Evolutionary conservation across 1,139 yeast genomes (phyloP), one percentile per base, ranked within the genome.

Genomic region (Petasospora rhodanensis): DNA sequence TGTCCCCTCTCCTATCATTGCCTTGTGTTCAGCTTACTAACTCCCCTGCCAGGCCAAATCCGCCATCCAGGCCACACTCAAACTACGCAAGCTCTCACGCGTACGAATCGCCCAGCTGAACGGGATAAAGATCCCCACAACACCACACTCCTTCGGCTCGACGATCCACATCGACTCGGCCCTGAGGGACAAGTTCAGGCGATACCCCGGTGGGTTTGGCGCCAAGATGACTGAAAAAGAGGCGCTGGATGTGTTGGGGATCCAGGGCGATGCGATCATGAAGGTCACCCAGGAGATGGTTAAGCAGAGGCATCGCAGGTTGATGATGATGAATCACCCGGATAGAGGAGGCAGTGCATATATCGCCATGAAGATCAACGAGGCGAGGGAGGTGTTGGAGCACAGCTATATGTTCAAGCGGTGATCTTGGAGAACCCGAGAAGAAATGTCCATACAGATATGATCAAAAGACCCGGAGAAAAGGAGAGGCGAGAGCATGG

Each of bases 261-360:
- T 78, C 11, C 66, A 63, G 31, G 72, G 70, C 2, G 61, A 66
- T 28, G 81, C 76, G 30, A 73, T 76, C 26, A 41, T 73, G 40
- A 55, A 58, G 16, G 49, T 76, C 26, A 65, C 70, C 30, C 57
- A 52, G 31, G 59, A 61, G 22, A 49, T 68, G 41, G 60, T 84
- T 28, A 68, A 70, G 37, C 63, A 65, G 35, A 61, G 75, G 41
- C 86, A 83, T 54, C 62, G 91, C 35, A 62, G 61, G 34, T 64
- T 79, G 46, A 81, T 83, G 82, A 62, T 79, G 34, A 49, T 64
- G 33, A 84, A 75, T 48, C 95, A 83, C 52, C 94, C 95, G 0
- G 95, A 83, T 54, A 70, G 68, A 43, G 79, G 82, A 6, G 95
- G 95, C 0, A 77, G 86, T 44, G 70, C 73, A 32, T 82, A 76